phyloP scores from a whole-genome alignment of 73 alveolate species.

The Paraurostyla sp. region DNA sequence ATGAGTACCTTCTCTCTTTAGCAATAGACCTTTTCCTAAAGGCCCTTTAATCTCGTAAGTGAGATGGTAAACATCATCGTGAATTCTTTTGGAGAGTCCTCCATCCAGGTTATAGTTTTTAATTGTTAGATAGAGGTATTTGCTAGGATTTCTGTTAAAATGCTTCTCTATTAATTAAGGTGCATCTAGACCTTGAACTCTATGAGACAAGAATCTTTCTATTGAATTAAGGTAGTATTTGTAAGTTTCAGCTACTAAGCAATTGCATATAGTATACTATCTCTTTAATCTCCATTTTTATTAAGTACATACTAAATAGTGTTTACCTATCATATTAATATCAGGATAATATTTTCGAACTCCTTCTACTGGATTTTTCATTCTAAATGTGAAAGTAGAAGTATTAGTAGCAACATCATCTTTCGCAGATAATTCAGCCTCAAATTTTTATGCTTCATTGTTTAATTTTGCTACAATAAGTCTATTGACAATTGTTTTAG shows the following conservation, averaged over 20 bases:
- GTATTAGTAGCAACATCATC: conserved; percentile 4
- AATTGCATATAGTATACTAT: conserved; percentile 21
- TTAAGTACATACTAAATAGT: neutral
- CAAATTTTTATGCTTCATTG: neutral
- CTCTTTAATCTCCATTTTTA: neutral
- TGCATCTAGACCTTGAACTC: neutral
- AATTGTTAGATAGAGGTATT: neutral
- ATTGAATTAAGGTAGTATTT: neutral
- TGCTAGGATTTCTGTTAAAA: neutral
- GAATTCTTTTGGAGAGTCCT: neutral
- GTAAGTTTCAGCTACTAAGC: neutral
- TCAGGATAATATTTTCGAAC: neutral
- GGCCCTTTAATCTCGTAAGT: conserved; percentile 57
- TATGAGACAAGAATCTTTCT: neutral
- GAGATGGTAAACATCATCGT: too few relatives aligned
- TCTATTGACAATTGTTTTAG: neutral
- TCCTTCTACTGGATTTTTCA: neutral
- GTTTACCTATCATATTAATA: conserved; percentile 33
- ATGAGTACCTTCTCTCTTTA: conserved; percentile 27
- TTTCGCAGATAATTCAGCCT: neutral
- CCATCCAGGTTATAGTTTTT: neutral
- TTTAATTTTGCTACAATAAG: conserved; percentile 4
- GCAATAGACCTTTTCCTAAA: conserved; percentile 56
- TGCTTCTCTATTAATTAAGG: neutral
- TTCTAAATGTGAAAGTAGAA: neutral